Conservation (phyloP, 1,284 basidiomycete genomes). For the Rhodotorula sp. region DNA sequence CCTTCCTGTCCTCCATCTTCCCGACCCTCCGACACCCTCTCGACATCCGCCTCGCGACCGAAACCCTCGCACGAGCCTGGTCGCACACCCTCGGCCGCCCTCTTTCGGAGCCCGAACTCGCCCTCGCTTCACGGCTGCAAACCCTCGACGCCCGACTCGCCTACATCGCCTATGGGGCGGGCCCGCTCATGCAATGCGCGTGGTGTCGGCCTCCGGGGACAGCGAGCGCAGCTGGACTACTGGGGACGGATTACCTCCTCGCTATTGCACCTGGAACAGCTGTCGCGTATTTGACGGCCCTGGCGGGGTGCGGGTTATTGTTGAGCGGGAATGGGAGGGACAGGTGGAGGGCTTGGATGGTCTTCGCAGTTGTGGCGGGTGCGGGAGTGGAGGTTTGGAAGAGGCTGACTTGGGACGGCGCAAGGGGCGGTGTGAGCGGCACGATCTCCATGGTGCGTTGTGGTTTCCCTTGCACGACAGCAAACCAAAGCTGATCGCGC, state of each 20-base stretch:
- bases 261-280: slow-evolving; percentile 13
- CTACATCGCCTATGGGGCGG: slow-evolving; percentile 30
- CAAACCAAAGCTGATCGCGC: too few relatives aligned
- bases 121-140: slow-evolving; percentile 24
- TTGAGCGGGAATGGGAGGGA: slow-evolving; percentile 16
- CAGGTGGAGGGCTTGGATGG: slow-evolving; percentile 16
- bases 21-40: slow-evolving; percentile 28
- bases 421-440: background rate
- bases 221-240: background rate
- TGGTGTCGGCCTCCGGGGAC: slow-evolving; percentile 28
- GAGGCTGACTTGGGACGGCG: slow-evolving; percentile 19
- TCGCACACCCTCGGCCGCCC: background rate
- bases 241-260: slow-evolving; percentile 24
- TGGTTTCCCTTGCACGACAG: background rate
- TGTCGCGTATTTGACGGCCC: slow-evolving; percentile 12
- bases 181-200: slow-evolving; percentile 19
- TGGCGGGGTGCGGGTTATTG: slow-evolving; percentile 7
- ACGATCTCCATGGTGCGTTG: slow-evolving; percentile 19
- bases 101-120: slow-evolving; percentile 10
- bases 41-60: slow-evolving; percentile 35
- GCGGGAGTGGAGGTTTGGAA: slow-evolving; percentile 9
- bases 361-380: background rate
- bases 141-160: slow-evolving; percentile 34
- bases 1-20: slow-evolving; percentile 6
- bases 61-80: slow-evolving; percentile 26